A percentile compares a stretch with the other conserved stretches of the same genome.
Conservation (phyloP, 768 basidiomycete species). For the Russula virescens region DNA sequence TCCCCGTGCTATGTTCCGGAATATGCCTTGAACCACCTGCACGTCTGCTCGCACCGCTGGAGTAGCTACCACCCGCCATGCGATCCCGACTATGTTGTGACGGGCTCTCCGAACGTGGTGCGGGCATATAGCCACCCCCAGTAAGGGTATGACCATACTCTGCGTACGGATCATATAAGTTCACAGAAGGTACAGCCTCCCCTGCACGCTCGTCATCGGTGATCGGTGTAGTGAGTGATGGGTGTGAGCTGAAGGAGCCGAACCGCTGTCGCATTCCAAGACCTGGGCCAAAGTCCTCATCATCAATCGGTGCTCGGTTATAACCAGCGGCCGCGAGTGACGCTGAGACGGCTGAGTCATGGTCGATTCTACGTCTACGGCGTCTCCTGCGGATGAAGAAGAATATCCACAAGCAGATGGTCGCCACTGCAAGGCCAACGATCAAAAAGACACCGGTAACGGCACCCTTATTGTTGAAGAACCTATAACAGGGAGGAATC, state of each 20-base stretch:
- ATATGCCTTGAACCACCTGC: slow-evolving; percentile 36
- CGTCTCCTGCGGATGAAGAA: slow-evolving; percentile 66
- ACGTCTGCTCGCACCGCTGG: slow-evolving; percentile 27
- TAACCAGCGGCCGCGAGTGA: slow-evolving; percentile 67
- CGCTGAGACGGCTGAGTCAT: slow-evolving; percentile 66
- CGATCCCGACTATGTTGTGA: slow-evolving; percentile 30
- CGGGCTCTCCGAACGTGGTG: slow-evolving; percentile 44
- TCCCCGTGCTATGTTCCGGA: slow-evolving; percentile 47
- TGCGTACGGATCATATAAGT: slow-evolving; percentile 19
- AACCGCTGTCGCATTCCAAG: slow-evolving; percentile 23
- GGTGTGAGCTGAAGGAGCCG: slow-evolving; percentile 24
- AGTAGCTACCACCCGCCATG: slow-evolving; percentile 23
- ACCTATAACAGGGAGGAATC: slow-evolving; percentile 40
- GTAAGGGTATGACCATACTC: slow-evolving; percentile 23
- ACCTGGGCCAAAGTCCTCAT: slow-evolving; percentile 32
- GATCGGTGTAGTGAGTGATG: slow-evolving; percentile 22
- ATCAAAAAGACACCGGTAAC: slow-evolving; percentile 90
- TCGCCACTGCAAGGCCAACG: slow-evolving; percentile 73
- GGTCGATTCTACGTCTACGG: slow-evolving; percentile 54
- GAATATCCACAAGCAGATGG: slow-evolving; percentile 61
- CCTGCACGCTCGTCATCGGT: slow-evolving; percentile 23
- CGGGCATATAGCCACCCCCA: slow-evolving; percentile 41
- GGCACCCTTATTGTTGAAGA: slow-evolving; percentile 84
- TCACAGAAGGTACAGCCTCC: background rate
- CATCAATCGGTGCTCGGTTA: slow-evolving; percentile 58